phyloP scores from a whole-genome alignment of 2,329 filamentous ascomycete genomes.

The Fusarium sp. region DNA sequence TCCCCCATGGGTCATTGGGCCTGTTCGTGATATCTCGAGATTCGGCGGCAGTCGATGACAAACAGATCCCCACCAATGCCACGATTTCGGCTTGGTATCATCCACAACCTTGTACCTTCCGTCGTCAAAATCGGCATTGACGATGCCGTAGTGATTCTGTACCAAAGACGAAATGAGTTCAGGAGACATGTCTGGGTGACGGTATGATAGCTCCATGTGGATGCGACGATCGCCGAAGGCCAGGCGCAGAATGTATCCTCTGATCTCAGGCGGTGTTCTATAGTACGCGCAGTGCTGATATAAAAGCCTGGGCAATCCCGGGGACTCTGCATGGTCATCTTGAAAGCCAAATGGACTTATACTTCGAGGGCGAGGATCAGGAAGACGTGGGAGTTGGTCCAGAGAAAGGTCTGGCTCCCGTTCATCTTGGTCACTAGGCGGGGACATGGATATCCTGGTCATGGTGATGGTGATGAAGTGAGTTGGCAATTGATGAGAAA shows the following conservation, averaged over 20 bases:
- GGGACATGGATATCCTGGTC: no score
- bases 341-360: background rate
- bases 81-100: rapidly evolving
- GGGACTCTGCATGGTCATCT: background rate
- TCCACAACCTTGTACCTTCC: background rate
- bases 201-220: background rate
- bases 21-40: background rate
- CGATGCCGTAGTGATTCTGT: background rate
- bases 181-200: background rate
- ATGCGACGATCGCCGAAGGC: background rate
- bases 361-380: background rate
- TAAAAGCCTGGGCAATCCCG: no score
- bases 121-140: background rate
- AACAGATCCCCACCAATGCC: background rate
- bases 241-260: background rate
- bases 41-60: background rate
- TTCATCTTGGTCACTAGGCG: no score
- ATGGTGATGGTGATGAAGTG: background rate
- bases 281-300: background rate
- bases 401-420: no score
- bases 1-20: background rate
- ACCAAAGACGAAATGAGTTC: background rate
- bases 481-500: rapidly evolving
- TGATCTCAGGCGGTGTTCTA: background rate
- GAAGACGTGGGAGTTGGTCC: background rate